Evolutionary conservation across 2,329 filamentous ascomycete species (phyloP).

Genomic region (Paecilomyces fulvus): DNA sequence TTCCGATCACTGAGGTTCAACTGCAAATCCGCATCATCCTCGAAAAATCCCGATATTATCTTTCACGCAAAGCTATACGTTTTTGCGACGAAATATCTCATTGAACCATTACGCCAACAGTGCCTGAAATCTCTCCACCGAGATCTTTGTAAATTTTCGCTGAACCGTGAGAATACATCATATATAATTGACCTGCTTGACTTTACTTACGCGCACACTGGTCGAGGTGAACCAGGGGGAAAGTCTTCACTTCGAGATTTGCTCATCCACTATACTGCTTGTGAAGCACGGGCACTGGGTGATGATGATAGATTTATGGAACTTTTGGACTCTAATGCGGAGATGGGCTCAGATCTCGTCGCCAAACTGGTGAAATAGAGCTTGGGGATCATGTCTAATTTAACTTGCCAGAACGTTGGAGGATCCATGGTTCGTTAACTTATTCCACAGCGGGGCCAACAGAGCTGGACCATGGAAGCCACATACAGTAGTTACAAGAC

Average conservation of each 20-base stretch:
- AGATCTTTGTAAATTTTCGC: neutral
- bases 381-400: neutral
- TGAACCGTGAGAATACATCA: constrained; percentile 4
- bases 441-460: neutral
- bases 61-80: constrained; percentile 4
- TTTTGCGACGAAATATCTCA: constrained; percentile 2
- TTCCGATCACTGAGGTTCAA: neutral
- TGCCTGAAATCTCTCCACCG: constrained; percentile 2
- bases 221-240: neutral
- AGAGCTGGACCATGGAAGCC: neutral
- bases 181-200: constrained; percentile 7
- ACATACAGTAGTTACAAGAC: neutral
- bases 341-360: neutral
- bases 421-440: neutral
- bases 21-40: neutral
- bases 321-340: neutral
- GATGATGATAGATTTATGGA: constrained; percentile 47
- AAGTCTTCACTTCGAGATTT: constrained; percentile 1
- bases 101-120: neutral
- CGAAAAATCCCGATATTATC: constrained; percentile 25
- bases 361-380: neutral
- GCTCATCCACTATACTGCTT: constrained; percentile 1
- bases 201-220: constrained; percentile 3
- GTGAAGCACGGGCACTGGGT: constrained; percentile 56
- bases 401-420: neutral